Percentiles rank a stretch among this genome's conserved stretches.
Evolutionary conservation across 257 asterid species (phyloP).

Genomic region (Solanum medicagineum): DNA sequence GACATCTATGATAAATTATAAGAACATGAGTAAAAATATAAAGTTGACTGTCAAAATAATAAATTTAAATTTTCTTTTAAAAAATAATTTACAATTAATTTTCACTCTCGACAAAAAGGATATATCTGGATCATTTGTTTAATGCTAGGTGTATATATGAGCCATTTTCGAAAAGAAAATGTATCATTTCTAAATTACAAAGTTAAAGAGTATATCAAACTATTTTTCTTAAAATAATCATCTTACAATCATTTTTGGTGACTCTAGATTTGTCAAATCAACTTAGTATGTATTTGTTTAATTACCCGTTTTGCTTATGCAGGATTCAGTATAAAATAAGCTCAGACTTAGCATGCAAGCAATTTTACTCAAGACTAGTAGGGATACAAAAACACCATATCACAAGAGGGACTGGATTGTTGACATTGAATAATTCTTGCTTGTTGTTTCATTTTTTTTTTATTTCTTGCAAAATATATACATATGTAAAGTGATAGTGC

Average conservation of each 20-base stretch:
- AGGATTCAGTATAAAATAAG: conserved; percentile 40
- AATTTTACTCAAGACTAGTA: conserved; percentile 17
- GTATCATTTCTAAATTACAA: no score
- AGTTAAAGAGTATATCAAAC: no score
- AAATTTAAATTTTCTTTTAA: no score
- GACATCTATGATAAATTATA: no score
- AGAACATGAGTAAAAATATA: no score
- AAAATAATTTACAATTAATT: no score
- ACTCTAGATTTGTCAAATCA: background rate
- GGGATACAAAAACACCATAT: background rate
- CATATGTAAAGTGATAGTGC: background rate
- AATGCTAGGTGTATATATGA: no score
- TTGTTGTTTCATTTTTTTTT: background rate
- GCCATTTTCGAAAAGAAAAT: no score
- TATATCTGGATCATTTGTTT: no score
- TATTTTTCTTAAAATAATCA: background rate
- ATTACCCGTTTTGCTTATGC: background rate
- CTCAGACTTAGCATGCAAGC: conserved; percentile 13
- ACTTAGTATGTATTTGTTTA: background rate
- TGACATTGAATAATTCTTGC: background rate
- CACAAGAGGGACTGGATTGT: background rate
- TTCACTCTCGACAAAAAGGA: no score
- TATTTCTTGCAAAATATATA: background rate
- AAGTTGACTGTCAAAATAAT: no score
- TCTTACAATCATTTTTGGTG: background rate